phyloP scores from a whole-genome alignment of 306 rosid genomes.

The Corylus americana region DNA sequence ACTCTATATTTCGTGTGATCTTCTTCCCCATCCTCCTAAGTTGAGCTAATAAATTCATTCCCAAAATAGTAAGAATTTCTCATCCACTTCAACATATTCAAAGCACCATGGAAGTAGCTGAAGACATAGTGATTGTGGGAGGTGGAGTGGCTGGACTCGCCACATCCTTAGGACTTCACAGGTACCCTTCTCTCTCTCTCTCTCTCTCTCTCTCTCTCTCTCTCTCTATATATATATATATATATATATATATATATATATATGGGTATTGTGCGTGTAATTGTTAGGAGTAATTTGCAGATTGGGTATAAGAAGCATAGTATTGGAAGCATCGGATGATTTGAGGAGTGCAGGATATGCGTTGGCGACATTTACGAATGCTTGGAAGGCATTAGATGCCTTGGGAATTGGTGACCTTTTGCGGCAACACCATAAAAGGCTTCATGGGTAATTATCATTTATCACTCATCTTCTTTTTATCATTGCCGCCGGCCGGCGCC shows the following conservation, averaged over 20 bases:
- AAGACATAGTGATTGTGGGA: slow-evolving; percentile 81
- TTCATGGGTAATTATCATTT: slow-evolving; percentile 41
- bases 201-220: neutral
- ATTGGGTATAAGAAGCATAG: slow-evolving; percentile 60
- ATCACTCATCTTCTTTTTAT: neutral
- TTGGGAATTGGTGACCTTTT: slow-evolving; percentile 54
- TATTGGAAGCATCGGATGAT: slow-evolving; percentile 60
- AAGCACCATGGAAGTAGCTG: slow-evolving; percentile 30
- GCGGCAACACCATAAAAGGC: slow-evolving; percentile 42
- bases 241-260: too few species aligned
- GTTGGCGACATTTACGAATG: slow-evolving; percentile 55
- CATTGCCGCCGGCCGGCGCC: neutral
- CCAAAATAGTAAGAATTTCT: too few species aligned
- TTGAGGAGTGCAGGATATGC: slow-evolving; percentile 69
- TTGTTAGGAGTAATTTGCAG: slow-evolving; percentile 22
- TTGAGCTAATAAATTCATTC: neutral
- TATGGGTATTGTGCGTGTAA: too few species aligned
- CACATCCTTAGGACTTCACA: slow-evolving; percentile 62
- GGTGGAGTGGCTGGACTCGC: slow-evolving; percentile 81
- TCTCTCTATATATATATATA: too few species aligned
- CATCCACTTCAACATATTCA: too few species aligned
- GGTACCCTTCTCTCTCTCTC: slow-evolving; percentile 16
- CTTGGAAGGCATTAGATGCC: slow-evolving; percentile 81
- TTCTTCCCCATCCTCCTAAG: neutral
- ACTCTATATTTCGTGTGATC: neutral